A percentile compares a stretch with the other conserved stretches of the same genome.
Conservation (phyloP, 768 basidiomycete genomes). For the Pleurotus giganteus region DNA sequence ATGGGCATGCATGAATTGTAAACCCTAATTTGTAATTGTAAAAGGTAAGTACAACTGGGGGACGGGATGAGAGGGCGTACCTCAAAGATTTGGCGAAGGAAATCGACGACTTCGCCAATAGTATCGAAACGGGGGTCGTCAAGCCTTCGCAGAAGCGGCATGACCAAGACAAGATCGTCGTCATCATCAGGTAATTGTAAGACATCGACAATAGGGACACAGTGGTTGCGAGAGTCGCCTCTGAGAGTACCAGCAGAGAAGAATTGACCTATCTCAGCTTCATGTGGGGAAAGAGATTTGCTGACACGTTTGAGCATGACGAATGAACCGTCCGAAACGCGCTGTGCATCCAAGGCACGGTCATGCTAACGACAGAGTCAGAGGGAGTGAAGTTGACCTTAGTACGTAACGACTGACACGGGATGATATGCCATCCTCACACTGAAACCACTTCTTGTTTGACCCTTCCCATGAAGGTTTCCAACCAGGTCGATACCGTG, state of each 20-base stretch:
- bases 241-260: slow-evolving; percentile 16
- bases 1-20: slow-evolving; percentile 33
- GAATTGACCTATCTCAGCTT: slow-evolving; percentile 24
- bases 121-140: slow-evolving; percentile 24
- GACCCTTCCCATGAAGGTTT: slow-evolving; percentile 25
- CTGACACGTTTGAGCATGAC: slow-evolving; percentile 26
- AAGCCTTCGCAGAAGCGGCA: slow-evolving; percentile 19
- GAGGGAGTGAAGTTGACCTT: background rate
- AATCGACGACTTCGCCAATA: slow-evolving; percentile 30
- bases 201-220: slow-evolving; percentile 23
- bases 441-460: slow-evolving; percentile 9
- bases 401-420: background rate
- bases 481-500: slow-evolving; percentile 28
- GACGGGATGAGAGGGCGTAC: slow-evolving; percentile 19
- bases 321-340: slow-evolving; percentile 22
- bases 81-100: slow-evolving; percentile 30
- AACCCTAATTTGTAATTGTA: slow-evolving; percentile 21
- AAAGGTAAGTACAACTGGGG: background rate
- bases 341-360: slow-evolving; percentile 27
- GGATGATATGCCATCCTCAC: slow-evolving; percentile 10
- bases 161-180: slow-evolving; percentile 17
- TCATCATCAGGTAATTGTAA: slow-evolving; percentile 18
- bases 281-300: slow-evolving; percentile 18
- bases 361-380: background rate
- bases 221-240: slow-evolving; percentile 24